Conservation (phyloP, 2,329 filamentous ascomycete genomes). For the Exserohilum turcica region DNA sequence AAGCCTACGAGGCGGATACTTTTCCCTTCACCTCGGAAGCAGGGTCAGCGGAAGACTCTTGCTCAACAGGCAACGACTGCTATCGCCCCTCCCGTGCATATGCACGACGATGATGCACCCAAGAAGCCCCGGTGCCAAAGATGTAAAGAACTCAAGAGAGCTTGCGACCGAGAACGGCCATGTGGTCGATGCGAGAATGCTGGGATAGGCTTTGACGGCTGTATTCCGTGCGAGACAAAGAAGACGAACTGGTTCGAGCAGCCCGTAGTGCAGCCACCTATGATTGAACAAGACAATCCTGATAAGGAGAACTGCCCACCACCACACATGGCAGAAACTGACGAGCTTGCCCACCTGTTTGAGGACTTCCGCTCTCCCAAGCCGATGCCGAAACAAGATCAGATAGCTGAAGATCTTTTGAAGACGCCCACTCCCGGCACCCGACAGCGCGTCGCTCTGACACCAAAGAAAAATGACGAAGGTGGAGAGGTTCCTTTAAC, state of each 20-base stretch:
- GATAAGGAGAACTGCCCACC: conserved; percentile 65
- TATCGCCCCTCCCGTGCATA: conserved; percentile 6
- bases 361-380: conserved; percentile 64
- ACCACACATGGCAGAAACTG: conserved; percentile 44
- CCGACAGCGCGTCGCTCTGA: conserved; percentile 44
- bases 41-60: conserved; percentile 65
- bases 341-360: conserved; percentile 69
- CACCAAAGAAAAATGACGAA: conserved; percentile 36
- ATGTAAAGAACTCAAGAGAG: conserved; percentile 31
- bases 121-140: conserved; percentile 32
- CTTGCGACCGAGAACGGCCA: conserved; percentile 34
- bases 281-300: conserved; percentile 29
- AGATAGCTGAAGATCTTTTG: conserved; percentile 56
- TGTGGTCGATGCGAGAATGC: conserved; percentile 29
- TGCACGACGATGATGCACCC: conserved; percentile 18
- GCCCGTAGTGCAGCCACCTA: conserved; percentile 17
- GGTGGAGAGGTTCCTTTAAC: conserved; percentile 21
- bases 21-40: conserved; percentile 76
- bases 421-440: conserved; percentile 53
- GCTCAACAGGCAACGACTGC: conserved; percentile 51
- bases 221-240: conserved; percentile 26
- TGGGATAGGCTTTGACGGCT: conserved; percentile 29
- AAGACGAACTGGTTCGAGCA: conserved; percentile 25
- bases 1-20: conserved; percentile 71
- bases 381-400: conserved; percentile 63